These are phyloP conservation scores for Populus hybrid DNA, from an alignment of 441 rosid species.

Conservation along the genomic window DNA sequence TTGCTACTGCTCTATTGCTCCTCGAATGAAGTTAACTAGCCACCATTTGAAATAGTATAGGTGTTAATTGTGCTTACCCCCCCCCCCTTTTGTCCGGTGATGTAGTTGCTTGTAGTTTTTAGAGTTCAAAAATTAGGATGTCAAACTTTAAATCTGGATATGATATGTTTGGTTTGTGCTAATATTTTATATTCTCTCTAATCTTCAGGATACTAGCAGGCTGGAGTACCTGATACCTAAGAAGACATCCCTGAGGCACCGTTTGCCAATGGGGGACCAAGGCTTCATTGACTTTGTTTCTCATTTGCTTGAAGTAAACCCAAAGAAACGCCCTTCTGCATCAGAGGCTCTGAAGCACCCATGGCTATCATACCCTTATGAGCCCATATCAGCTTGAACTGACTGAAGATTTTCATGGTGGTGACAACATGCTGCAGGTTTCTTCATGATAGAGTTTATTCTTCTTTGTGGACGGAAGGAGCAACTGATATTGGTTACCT, in stretches of 20 bases:
- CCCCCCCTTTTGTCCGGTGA: not conserved
- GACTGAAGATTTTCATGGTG: slow-evolving; percentile 4
- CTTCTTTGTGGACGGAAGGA: slow-evolving; percentile 17
- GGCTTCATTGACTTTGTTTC: slow-evolving; percentile 83
- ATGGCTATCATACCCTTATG: slow-evolving; percentile 84
- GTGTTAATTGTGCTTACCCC: not conserved
- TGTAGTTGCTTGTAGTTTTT: not conserved
- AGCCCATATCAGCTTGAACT: slow-evolving; percentile 80
- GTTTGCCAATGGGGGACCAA: slow-evolving; percentile 95
- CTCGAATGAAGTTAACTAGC: not conserved
- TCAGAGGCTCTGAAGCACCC: slow-evolving; percentile 83
- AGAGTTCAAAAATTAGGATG: not conserved
- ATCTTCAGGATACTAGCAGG: slow-evolving; percentile 68
- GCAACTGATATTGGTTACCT: slow-evolving; percentile 15
- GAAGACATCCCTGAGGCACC: slow-evolving; percentile 79
- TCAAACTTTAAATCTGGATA: not conserved
- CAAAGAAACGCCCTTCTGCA: slow-evolving; percentile 88
- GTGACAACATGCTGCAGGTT: slow-evolving; percentile 9
- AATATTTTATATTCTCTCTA: not conserved
- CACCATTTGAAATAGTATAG: not conserved
- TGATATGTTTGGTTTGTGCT: not conserved
- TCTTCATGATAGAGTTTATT: not conserved
- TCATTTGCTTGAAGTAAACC: slow-evolving; percentile 84
- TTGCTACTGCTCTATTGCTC: not conserved
- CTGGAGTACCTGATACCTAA: slow-evolving; percentile 85